A percentile compares a stretch with the other conserved stretches of the same genome.
Conservation (phyloP, 257 asterid genomes). For the Penstemon barbatus region DNA sequence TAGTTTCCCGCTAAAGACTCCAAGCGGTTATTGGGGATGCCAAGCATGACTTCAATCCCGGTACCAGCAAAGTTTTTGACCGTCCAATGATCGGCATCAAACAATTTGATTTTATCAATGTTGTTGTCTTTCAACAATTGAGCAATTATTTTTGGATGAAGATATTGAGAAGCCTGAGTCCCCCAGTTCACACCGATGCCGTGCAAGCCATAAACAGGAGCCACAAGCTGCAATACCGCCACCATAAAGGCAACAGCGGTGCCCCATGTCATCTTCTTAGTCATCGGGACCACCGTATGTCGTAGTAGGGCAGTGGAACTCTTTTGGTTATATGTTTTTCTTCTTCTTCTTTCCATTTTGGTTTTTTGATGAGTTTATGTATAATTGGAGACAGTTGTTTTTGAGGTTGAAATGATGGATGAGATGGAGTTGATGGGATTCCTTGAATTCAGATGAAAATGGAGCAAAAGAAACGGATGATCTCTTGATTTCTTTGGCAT, state of each 20-base stretch:
- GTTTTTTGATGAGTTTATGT: neutral
- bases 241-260: neutral
- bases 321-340: neutral
- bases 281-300: neutral
- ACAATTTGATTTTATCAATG: slow-evolving; percentile 53
- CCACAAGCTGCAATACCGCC: neutral
- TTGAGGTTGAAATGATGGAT: neutral
- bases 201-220: slow-evolving; percentile 19
- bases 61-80: slow-evolving; percentile 57
- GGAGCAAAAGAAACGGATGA: neutral
- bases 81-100: slow-evolving; percentile 64
- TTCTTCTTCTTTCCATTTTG: neutral
- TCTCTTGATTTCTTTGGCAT: neutral
- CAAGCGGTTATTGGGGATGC: slow-evolving; percentile 70
- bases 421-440: slow-evolving; percentile 20
- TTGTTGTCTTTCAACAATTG: slow-evolving; percentile 70
- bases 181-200: slow-evolving; percentile 85
- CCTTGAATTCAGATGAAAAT: slow-evolving; percentile 24
- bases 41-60: slow-evolving; percentile 81
- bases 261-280: neutral
- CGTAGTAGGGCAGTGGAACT: neutral
- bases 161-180: slow-evolving; percentile 58
- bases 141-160: slow-evolving; percentile 40
- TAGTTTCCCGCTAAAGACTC: slow-evolving; percentile 38
- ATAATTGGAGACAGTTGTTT: neutral